Percentiles rank a stretch among this genome's conserved stretches.
Conservation (phyloP, 1,139 yeast genomes). For the Arxiozyma telluris region DNA sequence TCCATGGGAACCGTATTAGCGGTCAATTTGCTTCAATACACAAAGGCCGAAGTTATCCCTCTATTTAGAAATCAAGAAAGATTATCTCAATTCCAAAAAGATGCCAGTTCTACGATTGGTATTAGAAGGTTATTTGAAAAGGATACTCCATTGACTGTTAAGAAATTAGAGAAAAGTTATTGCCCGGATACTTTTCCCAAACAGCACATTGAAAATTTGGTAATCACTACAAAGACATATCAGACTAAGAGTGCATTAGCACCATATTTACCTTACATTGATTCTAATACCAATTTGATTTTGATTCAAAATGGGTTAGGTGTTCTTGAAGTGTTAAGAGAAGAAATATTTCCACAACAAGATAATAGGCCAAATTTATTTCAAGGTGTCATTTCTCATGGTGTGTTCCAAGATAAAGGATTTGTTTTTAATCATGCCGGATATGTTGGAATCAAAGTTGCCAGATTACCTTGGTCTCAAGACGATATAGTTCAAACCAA, state of each 20-base stretch:
- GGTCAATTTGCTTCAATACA: constrained; percentile 19
- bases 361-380: constrained; percentile 46
- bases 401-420: constrained; percentile 41
- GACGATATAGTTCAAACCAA: constrained; percentile 19
- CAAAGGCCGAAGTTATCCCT: constrained; percentile 22
- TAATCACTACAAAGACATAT: constrained; percentile 61
- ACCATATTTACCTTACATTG: constrained; percentile 42
- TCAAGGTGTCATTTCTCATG: constrained; percentile 78
- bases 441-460: constrained; percentile 48
- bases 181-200: constrained; percentile 23
- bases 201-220: constrained; percentile 42
- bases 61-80: constrained; percentile 24
- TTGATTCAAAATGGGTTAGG: constrained; percentile 88
- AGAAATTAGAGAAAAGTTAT: constrained; percentile 19
- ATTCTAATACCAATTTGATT: constrained; percentile 48
- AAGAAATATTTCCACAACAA: constrained; percentile 48
- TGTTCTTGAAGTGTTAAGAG: constrained; percentile 46
- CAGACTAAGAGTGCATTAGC: constrained; percentile 44
- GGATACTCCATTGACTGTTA: constrained; percentile 13
- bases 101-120: constrained; percentile 23
- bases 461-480: constrained; percentile 35
- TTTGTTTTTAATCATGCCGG: constrained; percentile 56
- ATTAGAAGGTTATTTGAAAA: constrained; percentile 26
- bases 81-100: constrained; percentile 23
- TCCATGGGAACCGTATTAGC: constrained; percentile 30